Base-by-base conservation (phyloP, 768 basidiomycete genomes). In the Cubamyces lactineus region DNA sequence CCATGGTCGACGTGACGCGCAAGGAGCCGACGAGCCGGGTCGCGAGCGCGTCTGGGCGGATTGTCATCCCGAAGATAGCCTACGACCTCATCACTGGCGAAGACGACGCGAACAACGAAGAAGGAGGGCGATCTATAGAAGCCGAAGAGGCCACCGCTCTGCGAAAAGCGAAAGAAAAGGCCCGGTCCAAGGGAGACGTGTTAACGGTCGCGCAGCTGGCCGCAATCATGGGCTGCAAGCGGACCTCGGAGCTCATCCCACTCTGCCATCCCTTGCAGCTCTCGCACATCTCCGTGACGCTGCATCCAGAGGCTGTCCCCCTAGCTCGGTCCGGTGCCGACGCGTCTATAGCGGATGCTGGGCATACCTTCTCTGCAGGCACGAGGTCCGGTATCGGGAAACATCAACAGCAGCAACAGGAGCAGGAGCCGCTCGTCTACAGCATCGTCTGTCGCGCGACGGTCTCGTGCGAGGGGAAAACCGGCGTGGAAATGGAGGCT, bases 401-500 rank as follows among this genome's bases (percentile, higher is more conserved):
- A 12, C 42, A 41, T 24, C 49, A 34, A 34, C 34, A 34, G 34
- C 34, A 34, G 34, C 34, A 11, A 11, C 34, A 34, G 28, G 28
- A 28, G 48, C 26, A n/a, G 34, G n/a, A 51, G 57, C 26, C 19
- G 24, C 58, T 49, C 30, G 76, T 69, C 57, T 80, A 81, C 73
- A 84, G 79, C 67, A 84, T 93, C 53, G 66, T 80, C 30, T 92
- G 89, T 66, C 74, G 76, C 39, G 90, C 87, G 24, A 87, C 84
- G 8, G 90, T 92, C 39, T 79, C 86, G 42, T 91, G 88, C 66
- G 83, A 87, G 72, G 90, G 91, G 15, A 87, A 86, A 72, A 93
- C 93, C 15, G 91, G 94, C 5, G 91, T 94, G 19, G 92, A 94
- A 77, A 94, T 98, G 90, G 96, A 97, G 75, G 94, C 94, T 23